phyloP scores from a whole-genome alignment of 768 basidiomycete genomes.

The Leccinum rimulosum region DNA sequence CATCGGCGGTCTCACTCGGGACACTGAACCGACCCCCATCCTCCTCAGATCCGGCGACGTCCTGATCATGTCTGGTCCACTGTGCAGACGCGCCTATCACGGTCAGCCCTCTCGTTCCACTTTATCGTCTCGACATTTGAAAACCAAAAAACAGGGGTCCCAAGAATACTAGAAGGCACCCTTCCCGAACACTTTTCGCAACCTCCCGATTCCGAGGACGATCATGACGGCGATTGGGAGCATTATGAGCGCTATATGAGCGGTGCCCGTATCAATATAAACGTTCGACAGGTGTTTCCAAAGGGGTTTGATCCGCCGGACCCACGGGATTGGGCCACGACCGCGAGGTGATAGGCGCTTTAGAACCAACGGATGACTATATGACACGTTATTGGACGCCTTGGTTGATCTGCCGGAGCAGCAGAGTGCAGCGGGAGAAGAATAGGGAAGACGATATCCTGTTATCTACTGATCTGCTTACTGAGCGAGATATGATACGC shows the following conservation, averaged over 20 bases:
- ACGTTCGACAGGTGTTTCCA: conserved; percentile 87
- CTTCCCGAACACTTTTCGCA: conserved; percentile 59
- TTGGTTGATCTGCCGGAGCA: conserved; percentile 1
- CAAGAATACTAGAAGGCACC: conserved; percentile 80
- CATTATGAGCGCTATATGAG: conserved; percentile 63
- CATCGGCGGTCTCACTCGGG: conserved; percentile 79
- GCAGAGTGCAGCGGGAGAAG: not conserved
- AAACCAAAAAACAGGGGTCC: conserved; percentile 55
- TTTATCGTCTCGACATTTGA: not conserved
- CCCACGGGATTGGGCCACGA: not conserved
- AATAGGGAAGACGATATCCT: not conserved
- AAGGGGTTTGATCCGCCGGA: conserved; percentile 51
- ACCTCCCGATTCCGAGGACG: conserved; percentile 23
- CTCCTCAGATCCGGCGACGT: conserved; percentile 90
- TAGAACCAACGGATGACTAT: too few relatives aligned
- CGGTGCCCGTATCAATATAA: conserved; percentile 82
- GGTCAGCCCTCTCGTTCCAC: conserved; percentile 46
- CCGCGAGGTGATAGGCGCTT: not conserved
- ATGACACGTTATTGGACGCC: not conserved
- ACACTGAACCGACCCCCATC: conserved; percentile 73
- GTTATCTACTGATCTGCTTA: conserved; percentile 14
- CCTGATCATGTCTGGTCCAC: conserved; percentile 88
- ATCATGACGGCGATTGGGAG: conserved; percentile 47
- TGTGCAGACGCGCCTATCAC: conserved; percentile 86
- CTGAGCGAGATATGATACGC: conserved; percentile 5